phyloP scores from a whole-genome alignment of 192 early-diverging fungal genomes.

The Phlyctochytrium arcticum region DNA sequence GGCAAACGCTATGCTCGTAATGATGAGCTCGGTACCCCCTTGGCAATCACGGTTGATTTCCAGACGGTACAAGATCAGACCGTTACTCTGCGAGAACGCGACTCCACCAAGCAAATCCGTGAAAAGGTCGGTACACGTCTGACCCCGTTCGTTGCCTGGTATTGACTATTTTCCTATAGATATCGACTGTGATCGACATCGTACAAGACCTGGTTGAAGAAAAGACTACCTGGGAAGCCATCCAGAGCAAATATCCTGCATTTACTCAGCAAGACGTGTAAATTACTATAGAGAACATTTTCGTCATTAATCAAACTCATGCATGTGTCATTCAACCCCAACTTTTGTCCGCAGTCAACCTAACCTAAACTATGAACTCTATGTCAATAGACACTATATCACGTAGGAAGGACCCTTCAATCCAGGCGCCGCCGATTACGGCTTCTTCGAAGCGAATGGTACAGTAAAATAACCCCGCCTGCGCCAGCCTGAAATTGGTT shows the following conservation, averaged over 20 bases:
- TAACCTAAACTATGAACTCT: too few species aligned
- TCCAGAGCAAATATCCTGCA: constrained; percentile 63
- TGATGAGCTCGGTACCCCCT: constrained; percentile 97
- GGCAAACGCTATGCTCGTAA: constrained; percentile 96
- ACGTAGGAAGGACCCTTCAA: too few species aligned
- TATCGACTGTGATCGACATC: constrained; percentile 65
- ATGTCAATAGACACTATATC: too few species aligned
- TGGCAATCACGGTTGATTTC: constrained; percentile 98
- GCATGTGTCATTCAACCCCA: too few species aligned
- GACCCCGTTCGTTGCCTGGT: neutral
- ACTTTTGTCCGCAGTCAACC: too few species aligned
- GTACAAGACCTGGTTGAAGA: constrained; percentile 74
- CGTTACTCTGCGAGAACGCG: constrained; percentile 94
- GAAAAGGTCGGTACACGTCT: constrained; percentile 34
- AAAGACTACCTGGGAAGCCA: constrained; percentile 66
- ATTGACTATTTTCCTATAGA: constrained; percentile 10
- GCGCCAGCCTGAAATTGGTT: neutral
- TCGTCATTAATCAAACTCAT: too few species aligned
- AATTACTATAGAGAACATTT: too few species aligned
- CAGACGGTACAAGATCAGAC: constrained; percentile 90
- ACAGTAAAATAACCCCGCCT: neutral
- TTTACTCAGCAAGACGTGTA: constrained; percentile 66
- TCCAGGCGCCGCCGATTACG: too few species aligned
- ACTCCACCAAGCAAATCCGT: constrained; percentile 93
- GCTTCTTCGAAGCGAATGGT: neutral